Conservation (phyloP, 2,329 filamentous ascomycete species). For the Dactylellina cionopaga region DNA sequence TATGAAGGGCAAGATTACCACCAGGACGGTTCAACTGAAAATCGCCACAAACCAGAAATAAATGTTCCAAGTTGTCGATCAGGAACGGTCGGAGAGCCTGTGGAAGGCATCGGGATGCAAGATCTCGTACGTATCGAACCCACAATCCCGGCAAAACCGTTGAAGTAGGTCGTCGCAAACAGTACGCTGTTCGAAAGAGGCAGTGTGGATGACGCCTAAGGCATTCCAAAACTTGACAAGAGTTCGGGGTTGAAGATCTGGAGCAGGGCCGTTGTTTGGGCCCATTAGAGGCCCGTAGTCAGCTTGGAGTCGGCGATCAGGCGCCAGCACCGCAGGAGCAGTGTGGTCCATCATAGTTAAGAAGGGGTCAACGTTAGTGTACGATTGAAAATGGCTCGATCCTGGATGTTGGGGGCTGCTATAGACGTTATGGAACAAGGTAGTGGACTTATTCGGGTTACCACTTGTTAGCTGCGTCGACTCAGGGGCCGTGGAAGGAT, state of each 20-base stretch:
- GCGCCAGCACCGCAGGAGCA: not conserved
- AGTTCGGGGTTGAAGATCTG: not conserved
- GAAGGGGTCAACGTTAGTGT: too few species aligned
- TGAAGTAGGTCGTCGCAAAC: too few species aligned
- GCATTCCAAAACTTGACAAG: not conserved
- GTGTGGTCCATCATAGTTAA: not conserved
- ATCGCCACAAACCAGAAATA: not conserved
- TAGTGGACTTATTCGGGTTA: too few species aligned
- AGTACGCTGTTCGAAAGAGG: too few species aligned
- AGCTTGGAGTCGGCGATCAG: constrained; percentile 12
- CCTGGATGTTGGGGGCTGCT: not conserved
- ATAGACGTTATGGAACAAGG: not conserved
- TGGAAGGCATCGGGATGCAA: not conserved
- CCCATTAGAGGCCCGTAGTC: constrained; percentile 11
- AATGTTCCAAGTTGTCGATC: not conserved
- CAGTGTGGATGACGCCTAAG: too few species aligned
- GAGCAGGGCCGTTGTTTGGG: constrained; percentile 2
- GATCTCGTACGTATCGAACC: not conserved
- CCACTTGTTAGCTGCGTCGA: too few species aligned
- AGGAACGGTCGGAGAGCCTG: not conserved
- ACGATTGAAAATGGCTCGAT: too few species aligned
- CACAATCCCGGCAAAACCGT: constrained; percentile 1
- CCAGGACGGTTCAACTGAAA: not conserved
- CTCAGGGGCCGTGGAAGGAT: too few species aligned
- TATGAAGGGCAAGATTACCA: not conserved